phyloP scores from a whole-genome alignment of 768 basidiomycete genomes.

The Serendipita sp. region DNA sequence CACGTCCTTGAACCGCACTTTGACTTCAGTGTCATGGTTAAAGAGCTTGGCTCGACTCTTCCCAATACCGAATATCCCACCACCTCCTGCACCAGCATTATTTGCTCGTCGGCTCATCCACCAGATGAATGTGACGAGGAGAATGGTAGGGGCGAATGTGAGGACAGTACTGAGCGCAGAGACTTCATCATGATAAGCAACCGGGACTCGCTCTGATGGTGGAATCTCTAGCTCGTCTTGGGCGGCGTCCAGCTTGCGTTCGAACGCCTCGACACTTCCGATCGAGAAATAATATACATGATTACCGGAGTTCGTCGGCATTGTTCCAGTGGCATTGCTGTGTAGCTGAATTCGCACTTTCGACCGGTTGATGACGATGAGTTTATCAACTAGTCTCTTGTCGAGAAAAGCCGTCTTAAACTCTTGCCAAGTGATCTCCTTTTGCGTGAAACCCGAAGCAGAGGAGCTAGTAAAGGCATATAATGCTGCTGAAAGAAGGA shows the following conservation, averaged over 20 bases:
- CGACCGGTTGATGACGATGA: conserved; percentile 78
- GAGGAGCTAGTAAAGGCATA: conserved; percentile 36
- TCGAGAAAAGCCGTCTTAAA: conserved; percentile 94
- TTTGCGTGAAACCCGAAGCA: conserved; percentile 29
- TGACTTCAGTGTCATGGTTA: conserved; percentile 92
- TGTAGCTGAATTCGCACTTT: conserved; percentile 87
- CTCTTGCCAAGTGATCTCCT: conserved; percentile 99
- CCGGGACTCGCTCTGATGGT: conserved; percentile 82
- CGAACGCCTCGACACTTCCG: conserved; percentile 92
- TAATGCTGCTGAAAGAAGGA: conserved; percentile 31
- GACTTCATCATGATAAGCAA: conserved; percentile 91
- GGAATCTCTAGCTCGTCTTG: conserved; percentile 88
- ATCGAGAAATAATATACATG: conserved; percentile 89
- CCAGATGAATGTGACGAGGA: conserved; percentile 77
- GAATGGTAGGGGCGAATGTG: conserved; percentile 86
- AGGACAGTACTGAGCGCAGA: conserved; percentile 65
- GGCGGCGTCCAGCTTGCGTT: conserved; percentile 85
- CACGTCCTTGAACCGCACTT: conserved; percentile 86
- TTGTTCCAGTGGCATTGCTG: conserved; percentile 66
- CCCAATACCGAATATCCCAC: conserved; percentile 93
- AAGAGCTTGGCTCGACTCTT: conserved; percentile 90
- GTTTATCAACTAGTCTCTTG: conserved; percentile 87
- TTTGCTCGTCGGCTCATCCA: conserved; percentile 67
- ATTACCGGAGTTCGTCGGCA: conserved; percentile 39
- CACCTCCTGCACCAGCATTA: conserved; percentile 42